Percentiles rank a stretch among this genome's conserved stretches.
Conservation (phyloP, 1,284 basidiomycete species). For the Hortiboletus rubellus region DNA sequence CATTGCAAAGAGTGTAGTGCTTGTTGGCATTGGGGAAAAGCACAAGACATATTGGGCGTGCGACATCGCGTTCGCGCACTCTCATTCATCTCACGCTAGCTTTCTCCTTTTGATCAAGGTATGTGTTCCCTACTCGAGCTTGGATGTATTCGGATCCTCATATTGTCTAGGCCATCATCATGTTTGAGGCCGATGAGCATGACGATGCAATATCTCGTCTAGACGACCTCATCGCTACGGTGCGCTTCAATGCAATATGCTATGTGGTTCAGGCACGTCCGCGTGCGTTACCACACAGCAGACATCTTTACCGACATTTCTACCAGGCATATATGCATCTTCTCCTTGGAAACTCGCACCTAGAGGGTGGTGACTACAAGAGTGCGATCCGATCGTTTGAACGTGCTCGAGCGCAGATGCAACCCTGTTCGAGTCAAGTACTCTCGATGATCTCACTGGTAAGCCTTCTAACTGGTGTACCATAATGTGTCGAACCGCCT, state of each 20-base stretch:
- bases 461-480: no score
- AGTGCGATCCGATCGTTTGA: not conserved
- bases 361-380: not conserved
- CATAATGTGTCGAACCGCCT: not conserved
- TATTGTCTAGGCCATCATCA: not conserved
- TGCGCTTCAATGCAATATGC: no score
- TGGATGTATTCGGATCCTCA: not conserved
- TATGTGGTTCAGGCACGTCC: no score
- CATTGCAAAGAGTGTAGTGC: not conserved
- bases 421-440: not conserved
- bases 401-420: not conserved
- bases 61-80: not conserved
- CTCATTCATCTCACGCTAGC: not conserved
- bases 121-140: not conserved
- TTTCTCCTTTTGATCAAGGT: not conserved
- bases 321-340: conserved; percentile 2
- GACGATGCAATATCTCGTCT: conserved; percentile 4
- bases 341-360: not conserved
- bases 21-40: no score
- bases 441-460: not conserved
- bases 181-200: conserved; percentile 3
- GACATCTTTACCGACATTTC: not conserved
- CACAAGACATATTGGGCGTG: no score
- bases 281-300: not conserved
- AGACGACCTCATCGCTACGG: not conserved